These are phyloP conservation scores for Aegilops speltoides DNA, from an alignment of 176 grass and related monocot genomes.

Conservation along the genomic window DNA sequence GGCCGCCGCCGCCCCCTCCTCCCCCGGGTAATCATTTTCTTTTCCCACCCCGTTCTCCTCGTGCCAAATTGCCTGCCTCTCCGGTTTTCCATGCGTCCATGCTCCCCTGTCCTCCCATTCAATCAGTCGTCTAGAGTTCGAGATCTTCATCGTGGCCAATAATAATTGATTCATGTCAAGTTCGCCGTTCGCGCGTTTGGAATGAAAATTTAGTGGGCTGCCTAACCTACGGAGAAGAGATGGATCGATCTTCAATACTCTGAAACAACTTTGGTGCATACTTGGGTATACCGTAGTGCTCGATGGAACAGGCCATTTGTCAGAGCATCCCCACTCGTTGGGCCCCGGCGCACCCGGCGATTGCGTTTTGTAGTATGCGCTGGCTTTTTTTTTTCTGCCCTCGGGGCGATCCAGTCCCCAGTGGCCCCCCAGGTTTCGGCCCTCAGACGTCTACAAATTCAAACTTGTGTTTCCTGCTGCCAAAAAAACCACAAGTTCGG, in stretches of 20 bases:
- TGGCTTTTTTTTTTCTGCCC: too few species aligned
- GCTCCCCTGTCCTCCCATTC: not conserved
- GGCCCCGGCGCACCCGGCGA: too few species aligned
- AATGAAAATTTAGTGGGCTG: not conserved
- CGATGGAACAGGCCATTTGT: not conserved
- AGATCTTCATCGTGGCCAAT: not conserved
- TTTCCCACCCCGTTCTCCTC: not conserved
- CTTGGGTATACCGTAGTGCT: too few species aligned
- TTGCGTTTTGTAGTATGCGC: too few species aligned
- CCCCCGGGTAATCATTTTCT: slow-evolving; percentile 28
- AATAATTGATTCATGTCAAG: not conserved
- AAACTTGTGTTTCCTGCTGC: too few species aligned
- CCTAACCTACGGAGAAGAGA: not conserved
- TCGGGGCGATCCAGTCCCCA: too few species aligned
- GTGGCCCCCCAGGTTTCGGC: too few species aligned
- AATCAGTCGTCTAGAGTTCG: not conserved
- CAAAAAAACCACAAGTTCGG: too few species aligned
- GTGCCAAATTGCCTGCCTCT: not conserved
- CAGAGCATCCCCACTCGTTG: too few species aligned
- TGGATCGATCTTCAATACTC: not conserved
- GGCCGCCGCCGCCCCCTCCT: slow-evolving; percentile 24
- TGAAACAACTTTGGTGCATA: not conserved
- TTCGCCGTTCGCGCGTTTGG: not conserved
- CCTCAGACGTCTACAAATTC: too few species aligned
- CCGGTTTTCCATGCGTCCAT: not conserved